phyloP scores from a whole-genome alignment of 495 filamentous ascomycete genomes.

The Daldinia caldariorum region DNA sequence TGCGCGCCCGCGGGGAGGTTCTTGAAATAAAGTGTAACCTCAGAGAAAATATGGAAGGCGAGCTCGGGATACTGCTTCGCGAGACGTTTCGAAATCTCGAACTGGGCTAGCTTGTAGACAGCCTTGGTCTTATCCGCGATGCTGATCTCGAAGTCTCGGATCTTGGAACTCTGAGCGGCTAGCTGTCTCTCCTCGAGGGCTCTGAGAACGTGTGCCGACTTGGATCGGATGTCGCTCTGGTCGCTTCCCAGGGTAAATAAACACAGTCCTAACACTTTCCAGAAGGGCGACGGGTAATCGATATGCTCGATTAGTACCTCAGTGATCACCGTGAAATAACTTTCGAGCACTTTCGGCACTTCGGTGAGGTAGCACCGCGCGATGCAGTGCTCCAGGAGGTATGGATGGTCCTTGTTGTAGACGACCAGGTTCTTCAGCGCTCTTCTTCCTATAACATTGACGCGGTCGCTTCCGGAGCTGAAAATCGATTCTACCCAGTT shows the following conservation, averaged over 20 bases:
- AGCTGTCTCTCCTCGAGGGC: constrained; percentile 85
- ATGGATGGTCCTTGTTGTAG: constrained; percentile 86
- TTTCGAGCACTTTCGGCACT: constrained; percentile 83
- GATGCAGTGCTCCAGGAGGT: constrained; percentile 86
- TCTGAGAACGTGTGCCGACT: constrained; percentile 84
- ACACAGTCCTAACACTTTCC: constrained; percentile 86
- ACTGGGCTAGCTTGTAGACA: constrained; percentile 96
- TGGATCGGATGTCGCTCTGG: constrained; percentile 84
- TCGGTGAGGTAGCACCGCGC: constrained; percentile 84
- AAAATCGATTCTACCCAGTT: constrained; percentile 96
- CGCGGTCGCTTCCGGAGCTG: constrained; percentile 84
- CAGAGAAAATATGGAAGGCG: constrained; percentile 93
- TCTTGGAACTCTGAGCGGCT: constrained; percentile 75
- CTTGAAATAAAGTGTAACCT: constrained; percentile 92
- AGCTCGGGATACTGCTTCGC: constrained; percentile 86
- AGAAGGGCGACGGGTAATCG: constrained; percentile 85
- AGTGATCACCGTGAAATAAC: constrained; percentile 93
- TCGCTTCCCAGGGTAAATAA: constrained; percentile 92
- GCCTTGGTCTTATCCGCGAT: constrained; percentile 98
- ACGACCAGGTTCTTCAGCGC: constrained; percentile 91
- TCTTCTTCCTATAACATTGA: constrained; percentile 88
- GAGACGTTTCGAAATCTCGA: constrained; percentile 92
- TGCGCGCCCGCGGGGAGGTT: constrained; percentile 81
- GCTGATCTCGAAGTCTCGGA: constrained; percentile 97
- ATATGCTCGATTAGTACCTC: constrained; percentile 82